Conservation (phyloP, 495 filamentous ascomycete genomes). For the Glutinoglossum americanum region DNA sequence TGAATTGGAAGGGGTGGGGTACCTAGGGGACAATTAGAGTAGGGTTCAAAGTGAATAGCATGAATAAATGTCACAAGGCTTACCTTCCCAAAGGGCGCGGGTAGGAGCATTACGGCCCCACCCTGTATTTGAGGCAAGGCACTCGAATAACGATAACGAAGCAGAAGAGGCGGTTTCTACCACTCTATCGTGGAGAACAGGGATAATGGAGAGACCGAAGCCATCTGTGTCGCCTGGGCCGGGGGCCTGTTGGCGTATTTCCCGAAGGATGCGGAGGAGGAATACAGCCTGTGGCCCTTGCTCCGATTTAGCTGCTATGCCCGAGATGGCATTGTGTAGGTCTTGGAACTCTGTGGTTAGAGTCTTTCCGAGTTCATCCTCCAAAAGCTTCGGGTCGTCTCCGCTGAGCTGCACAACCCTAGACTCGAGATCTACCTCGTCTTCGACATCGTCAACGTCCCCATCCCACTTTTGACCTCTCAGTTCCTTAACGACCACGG, state of each 20-base stretch:
- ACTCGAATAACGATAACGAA: conserved; percentile 12
- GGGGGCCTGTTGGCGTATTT: conserved; percentile 46
- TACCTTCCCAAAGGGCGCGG: conserved; percentile 49
- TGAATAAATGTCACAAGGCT: too few species aligned
- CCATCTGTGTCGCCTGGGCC: conserved; percentile 15
- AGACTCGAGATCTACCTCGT: conserved; percentile 48
- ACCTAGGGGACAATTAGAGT: conserved; percentile 9
- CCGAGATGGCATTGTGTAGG: conserved; percentile 25
- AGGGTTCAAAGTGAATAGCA: too few species aligned
- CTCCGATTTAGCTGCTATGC: conserved; percentile 19
- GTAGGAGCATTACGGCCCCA: conserved; percentile 21
- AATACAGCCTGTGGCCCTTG: conserved; percentile 40
- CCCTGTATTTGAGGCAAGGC: conserved; percentile 10
- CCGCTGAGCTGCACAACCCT: conserved; percentile 40
- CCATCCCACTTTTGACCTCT: conserved; percentile 53
- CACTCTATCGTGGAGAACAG: conserved; percentile 15
- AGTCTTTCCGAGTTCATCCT: conserved; percentile 33
- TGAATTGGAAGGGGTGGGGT: conserved; percentile 56
- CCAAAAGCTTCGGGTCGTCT: conserved; percentile 47
- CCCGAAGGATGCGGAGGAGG: conserved; percentile 53
- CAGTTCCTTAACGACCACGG: conserved; percentile 40
- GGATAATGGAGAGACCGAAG: conserved; percentile 17
- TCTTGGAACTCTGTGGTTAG: conserved; percentile 35
- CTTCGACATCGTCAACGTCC: conserved; percentile 49
- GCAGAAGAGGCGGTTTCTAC: conserved; percentile 8